Base-by-base conservation (phyloP, 805 yeast genomes). In the Teunomyces cretensis region DNA sequence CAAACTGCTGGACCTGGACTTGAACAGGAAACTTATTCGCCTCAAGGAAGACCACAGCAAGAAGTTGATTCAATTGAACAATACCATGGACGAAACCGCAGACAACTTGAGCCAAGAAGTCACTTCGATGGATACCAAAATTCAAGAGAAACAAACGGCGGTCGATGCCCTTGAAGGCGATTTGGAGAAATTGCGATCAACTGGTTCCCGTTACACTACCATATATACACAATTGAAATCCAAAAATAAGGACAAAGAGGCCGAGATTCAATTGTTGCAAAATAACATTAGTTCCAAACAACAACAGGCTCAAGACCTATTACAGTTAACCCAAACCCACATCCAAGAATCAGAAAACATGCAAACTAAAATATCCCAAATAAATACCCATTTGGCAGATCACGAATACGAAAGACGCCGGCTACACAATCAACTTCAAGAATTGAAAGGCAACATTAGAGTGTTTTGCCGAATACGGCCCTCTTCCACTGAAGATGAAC, bases 401-500 rank as follows among this genome's bases (percentile, higher is more conserved):
- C 81, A 78, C 47, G 92, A 86, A 53, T 62, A 70, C 0, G 57
- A 69, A 30, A 71, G 97, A 48, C 69, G 96, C 8, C 56, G 65
- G 11, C 61, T 87, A 1, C 97, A 89, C 57, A 83, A 88, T 57
- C 74, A 72, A 49, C 68, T 92, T 5, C 97, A 90, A 62, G 96
- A 88, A 48, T 62, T 92, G 31, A 87, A 90, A 62, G 98, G 99
- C 1, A 94, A 89, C 56, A 90, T 94, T 28, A 68, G 98, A 39
- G 97, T 92, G 0, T 88, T 84, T 55, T 92, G 97, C 60, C 74
- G 99, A 31, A 74, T 92, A 4, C 74, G 95, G 44, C 97, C 97
- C 0, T 67, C 72, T 5, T 49, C 63, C 9, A 31, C 8, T 33
- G 46, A 44, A 8, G 56, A 49, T 12, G 17, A 46, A 2, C 33